Percentiles rank a stretch among this genome's conserved stretches.
phyloP scores from a whole-genome alignment of 1,284 basidiomycete species.

The Rhodotorula sp. region DNA sequence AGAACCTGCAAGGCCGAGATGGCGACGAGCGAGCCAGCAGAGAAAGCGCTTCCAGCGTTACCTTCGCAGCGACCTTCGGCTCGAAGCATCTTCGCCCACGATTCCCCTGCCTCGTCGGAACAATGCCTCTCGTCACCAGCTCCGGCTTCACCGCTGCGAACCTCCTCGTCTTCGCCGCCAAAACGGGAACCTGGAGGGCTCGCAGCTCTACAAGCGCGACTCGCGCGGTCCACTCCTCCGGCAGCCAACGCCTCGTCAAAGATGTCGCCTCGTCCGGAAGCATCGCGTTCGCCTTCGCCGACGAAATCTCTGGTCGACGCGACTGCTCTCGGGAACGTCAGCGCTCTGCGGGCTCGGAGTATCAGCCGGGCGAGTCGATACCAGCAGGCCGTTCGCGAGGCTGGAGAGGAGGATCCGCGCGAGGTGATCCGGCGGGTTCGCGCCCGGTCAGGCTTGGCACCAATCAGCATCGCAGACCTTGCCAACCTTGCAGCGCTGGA shows the following conservation, averaged over 20 bases:
- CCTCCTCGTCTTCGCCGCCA: background rate
- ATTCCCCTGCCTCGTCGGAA: background rate
- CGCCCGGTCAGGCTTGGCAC: background rate
- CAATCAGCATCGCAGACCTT: background rate
- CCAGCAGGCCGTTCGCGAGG: background rate
- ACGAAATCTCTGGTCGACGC: background rate
- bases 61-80: slow-evolving; percentile 4
- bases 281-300: slow-evolving; percentile 11
- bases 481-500: background rate
- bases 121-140: background rate
- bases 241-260: background rate
- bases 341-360: slow-evolving; percentile 17
- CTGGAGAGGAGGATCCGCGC: slow-evolving; percentile 1
- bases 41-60: background rate
- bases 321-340: background rate
- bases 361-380: slow-evolving; percentile 16
- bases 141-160: background rate
- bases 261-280: background rate
- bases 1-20: background rate
- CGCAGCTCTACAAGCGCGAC: slow-evolving; percentile 27
- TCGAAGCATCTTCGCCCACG: slow-evolving; percentile 18
- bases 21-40: background rate
- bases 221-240: slow-evolving; percentile 1
- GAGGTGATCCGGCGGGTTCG: slow-evolving; percentile 11
- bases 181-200: slow-evolving; percentile 18